Evolutionary conservation across 2,329 filamentous ascomycete species (phyloP).

Genomic region (Coleophoma eucalyptorum): DNA sequence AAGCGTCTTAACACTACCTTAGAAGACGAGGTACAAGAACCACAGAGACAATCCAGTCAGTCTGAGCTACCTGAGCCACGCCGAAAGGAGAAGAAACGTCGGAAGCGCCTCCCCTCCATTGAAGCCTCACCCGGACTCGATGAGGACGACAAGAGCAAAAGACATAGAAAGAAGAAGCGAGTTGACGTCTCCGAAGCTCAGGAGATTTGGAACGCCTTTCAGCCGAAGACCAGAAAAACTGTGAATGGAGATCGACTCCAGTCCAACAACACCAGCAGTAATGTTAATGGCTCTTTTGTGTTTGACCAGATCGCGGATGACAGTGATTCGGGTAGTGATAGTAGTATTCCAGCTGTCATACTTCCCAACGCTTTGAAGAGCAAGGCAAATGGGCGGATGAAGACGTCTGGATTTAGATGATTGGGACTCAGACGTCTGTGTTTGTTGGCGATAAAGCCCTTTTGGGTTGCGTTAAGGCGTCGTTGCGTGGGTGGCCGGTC

Average conservation of each 20-base stretch:
- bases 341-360: not conserved
- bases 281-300: not conserved
- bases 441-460: no score
- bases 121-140: no score
- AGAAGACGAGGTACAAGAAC: no score
- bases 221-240: not conserved
- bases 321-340: not conserved
- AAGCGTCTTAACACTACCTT: not conserved
- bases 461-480: no score
- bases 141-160: not conserved
- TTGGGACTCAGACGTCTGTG: no score
- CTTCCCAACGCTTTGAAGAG: not conserved
- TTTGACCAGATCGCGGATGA: not conserved
- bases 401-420: not conserved
- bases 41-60: no score
- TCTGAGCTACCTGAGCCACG: no score
- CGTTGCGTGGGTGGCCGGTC: no score
- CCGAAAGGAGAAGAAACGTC: no score
- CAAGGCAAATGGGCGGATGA: not conserved
- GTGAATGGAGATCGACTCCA: not conserved
- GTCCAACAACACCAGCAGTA: not conserved
- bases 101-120: no score
- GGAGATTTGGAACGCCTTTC: not conserved
- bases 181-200: not conserved
- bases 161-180: not conserved